These are phyloP conservation scores for Solanum tarijense DNA, from an alignment of 257 asterid genomes.

Conservation along the genomic window DNA sequence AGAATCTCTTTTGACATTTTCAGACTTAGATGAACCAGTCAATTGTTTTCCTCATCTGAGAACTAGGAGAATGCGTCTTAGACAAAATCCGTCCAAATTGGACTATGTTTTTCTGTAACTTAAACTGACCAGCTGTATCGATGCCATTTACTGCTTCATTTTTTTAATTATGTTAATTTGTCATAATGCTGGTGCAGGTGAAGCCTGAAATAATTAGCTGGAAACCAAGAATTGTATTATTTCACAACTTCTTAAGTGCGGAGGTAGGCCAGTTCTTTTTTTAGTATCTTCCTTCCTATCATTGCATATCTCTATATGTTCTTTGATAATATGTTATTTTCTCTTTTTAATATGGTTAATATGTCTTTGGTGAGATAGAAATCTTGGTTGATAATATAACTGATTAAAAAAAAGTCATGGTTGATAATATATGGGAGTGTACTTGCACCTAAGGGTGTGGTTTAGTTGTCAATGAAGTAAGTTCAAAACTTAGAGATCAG, in stretches of 20 bases:
- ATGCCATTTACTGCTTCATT: neutral
- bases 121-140: neutral
- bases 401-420: neutral
- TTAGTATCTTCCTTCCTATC: neutral
- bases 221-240: conserved; percentile 60
- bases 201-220: conserved; percentile 78
- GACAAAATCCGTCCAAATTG: neutral
- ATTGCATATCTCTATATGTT: neutral
- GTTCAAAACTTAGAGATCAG: neutral
- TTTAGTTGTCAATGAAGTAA: neutral
- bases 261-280: conserved; percentile 40
- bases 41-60: neutral
- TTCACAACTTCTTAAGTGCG: conserved; percentile 63
- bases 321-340: neutral
- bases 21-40: neutral
- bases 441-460: neutral
- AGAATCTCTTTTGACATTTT: neutral
- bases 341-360: neutral
- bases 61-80: neutral
- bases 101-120: neutral
- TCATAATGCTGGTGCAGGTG: conserved; percentile 33
- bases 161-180: neutral
- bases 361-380: neutral
- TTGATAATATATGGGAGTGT: neutral
- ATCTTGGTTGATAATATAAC: neutral